Evolutionary conservation across 2,329 filamentous ascomycete species (phyloP).

Genomic region (Lecanosticta acicola): DNA sequence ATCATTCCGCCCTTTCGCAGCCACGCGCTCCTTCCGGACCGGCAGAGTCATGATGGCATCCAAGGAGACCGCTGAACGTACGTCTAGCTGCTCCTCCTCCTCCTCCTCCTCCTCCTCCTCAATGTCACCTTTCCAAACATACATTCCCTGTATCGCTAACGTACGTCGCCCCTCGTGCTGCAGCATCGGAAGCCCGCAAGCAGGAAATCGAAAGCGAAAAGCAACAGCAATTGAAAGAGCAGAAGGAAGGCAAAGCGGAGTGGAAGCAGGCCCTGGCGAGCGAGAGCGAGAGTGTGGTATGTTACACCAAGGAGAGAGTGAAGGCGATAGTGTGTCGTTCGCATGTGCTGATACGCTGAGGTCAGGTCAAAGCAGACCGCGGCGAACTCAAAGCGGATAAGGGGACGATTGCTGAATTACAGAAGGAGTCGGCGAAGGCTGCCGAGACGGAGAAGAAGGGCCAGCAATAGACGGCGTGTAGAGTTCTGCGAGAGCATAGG

Average conservation of each 20-base stretch:
- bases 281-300: conserved; percentile 70
- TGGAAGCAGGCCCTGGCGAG: conserved; percentile 75
- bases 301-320: conserved; percentile 25
- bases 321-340: conserved; percentile 1
- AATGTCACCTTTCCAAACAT: not conserved
- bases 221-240: conserved; percentile 52
- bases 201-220: conserved; percentile 51
- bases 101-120: too few species aligned
- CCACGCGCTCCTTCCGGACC: not conserved
- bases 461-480: not conserved
- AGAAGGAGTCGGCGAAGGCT: conserved; percentile 32
- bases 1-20: not conserved
- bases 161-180: not conserved
- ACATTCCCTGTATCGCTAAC: not conserved
- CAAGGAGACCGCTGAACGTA: conserved; percentile 1
- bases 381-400: conserved; percentile 28
- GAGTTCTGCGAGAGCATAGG: not conserved
- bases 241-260: conserved; percentile 58
- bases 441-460: conserved; percentile 26
- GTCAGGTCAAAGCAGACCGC: conserved; percentile 35
- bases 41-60: not conserved
- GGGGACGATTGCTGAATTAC: conserved; percentile 31
- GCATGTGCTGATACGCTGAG: too few species aligned
- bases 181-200: conserved; percentile 41
- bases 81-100: not conserved